Evolutionary conservation across 495 filamentous ascomycete genomes (phyloP), one percentile per base, ranked within the genome.

Genomic region (Cercophora sp.): DNA sequence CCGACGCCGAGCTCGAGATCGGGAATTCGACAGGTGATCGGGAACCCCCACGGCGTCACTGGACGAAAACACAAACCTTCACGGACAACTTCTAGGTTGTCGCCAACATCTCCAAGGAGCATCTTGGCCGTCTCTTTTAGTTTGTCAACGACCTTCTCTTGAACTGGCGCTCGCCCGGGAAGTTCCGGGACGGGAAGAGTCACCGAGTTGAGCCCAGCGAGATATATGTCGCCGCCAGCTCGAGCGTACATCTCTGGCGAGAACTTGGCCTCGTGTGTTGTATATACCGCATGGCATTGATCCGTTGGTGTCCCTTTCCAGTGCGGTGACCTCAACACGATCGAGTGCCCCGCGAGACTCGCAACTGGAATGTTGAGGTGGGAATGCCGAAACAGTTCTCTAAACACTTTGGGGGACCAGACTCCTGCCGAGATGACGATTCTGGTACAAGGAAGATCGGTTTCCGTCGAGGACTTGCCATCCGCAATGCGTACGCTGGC

Each of bases 241-340:
- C 88, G 75, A 3, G 81, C 81, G 65, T 89, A 90, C 6, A 89
- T 70, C 68, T 93, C 88, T 0, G 88, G 88, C 8, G 79, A 81
- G 67, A 84, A 89, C 0, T 75, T 80, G 22, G 67, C 69, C 55
- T 72, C 72, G 43, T 61, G 47, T 3, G 80, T 80, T 0, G 84
- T 84, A 67, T 88, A 91, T 4, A 91, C 65, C 1, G 88, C 85
- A 61, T 90, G 83, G 61, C 86, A 89, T 9, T 64, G 59, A 0
- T 65, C 57, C 27, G 29, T 67, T 23, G 68, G 62, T 3, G 54
- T 45, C 19, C 60, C 61, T 24, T 57, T 29, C 80, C 79, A 84
- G 16, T 76, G 70, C 16, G 85, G 80, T 2, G 83, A 84, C 44
- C 72, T 76, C 8, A 91, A 56, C 8, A 91, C 74, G 5, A 93